Percentiles rank a stretch among this genome's conserved stretches.
These are phyloP conservation scores for Datisca glomerata DNA, from an alignment of 306 rosid genomes.

Conservation along the genomic window DNA sequence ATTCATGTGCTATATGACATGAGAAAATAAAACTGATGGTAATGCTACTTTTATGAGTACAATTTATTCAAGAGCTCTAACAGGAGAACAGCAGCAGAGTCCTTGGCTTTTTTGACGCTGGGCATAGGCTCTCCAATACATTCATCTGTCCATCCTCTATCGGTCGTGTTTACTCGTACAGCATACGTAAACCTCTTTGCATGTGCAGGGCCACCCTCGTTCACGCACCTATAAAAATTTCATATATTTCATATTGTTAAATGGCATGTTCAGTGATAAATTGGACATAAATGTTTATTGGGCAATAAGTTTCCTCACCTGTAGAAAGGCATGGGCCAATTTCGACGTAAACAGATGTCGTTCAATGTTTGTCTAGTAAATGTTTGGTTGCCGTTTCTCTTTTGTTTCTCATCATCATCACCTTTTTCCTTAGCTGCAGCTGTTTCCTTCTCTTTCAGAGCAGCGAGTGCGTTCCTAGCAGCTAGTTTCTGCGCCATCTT, in stretches of 20 bases:
- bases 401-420: slow-evolving; percentile 59
- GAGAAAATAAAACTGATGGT: too few relatives aligned
- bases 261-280: too few relatives aligned
- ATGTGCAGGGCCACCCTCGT: slow-evolving; percentile 99
- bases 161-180: slow-evolving; percentile 83
- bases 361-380: slow-evolving; percentile 89
- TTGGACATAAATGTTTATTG: too few relatives aligned
- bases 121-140: slow-evolving; percentile 99
- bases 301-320: slow-evolving; percentile 34
- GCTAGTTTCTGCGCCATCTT: slow-evolving; percentile 99
- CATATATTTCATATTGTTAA: too few relatives aligned
- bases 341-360: slow-evolving; percentile 84
- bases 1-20: too few relatives aligned
- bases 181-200: slow-evolving; percentile 94
- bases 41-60: slow-evolving; percentile 37
- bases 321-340: slow-evolving; percentile 96
- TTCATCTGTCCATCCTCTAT: slow-evolving; percentile 88
- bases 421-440: slow-evolving; percentile 37
- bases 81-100: slow-evolving; percentile 93
- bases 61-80: slow-evolving; percentile 64
- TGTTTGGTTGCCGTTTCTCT: slow-evolving; percentile 74
- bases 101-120: slow-evolving; percentile 95
- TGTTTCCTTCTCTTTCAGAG: slow-evolving; percentile 72
- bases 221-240: slow-evolving; percentile 95
- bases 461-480: slow-evolving; percentile 89